Conservation (phyloP, 1,284 basidiomycete species). For the Boletus mariae region DNA sequence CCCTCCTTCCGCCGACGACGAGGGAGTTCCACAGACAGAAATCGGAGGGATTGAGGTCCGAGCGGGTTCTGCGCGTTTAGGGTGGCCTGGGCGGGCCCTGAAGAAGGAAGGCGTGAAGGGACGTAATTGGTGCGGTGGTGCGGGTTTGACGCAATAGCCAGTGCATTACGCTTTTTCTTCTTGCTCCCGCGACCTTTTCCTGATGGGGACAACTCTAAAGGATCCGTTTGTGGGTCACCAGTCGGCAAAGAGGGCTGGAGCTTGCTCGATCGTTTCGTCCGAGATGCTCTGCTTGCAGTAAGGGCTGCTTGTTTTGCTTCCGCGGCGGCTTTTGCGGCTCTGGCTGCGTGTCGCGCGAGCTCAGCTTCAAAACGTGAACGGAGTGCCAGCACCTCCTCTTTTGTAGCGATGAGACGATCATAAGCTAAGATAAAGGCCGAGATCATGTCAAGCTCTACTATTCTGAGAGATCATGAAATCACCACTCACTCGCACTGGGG, state of each 20-base stretch:
- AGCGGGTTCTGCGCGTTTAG: slow-evolving; percentile 47
- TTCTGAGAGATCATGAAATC: slow-evolving; percentile 23
- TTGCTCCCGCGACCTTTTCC: slow-evolving; percentile 49
- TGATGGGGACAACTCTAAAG: slow-evolving; percentile 37
- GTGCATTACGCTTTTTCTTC: slow-evolving; percentile 85
- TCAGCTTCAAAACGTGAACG: slow-evolving; percentile 69
- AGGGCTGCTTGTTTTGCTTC: slow-evolving; percentile 42
- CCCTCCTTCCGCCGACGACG: slow-evolving; percentile 40
- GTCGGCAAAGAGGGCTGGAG: slow-evolving; percentile 29
- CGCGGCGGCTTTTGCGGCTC: slow-evolving; percentile 45
- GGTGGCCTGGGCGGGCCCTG: slow-evolving; percentile 41
- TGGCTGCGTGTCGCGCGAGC: slow-evolving; percentile 60
- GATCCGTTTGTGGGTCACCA: slow-evolving; percentile 36
- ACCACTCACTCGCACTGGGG: slow-evolving; percentile 65
- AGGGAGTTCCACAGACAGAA: slow-evolving; percentile 65
- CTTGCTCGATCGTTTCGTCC: slow-evolving; percentile 41
- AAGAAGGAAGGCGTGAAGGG: slow-evolving; percentile 69
- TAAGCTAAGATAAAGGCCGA: slow-evolving; percentile 48
- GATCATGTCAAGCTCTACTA: slow-evolving; percentile 22
- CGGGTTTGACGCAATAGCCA: slow-evolving; percentile 86
- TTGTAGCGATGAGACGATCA: slow-evolving; percentile 61
- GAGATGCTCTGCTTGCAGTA: slow-evolving; percentile 22
- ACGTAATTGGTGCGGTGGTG: slow-evolving; percentile 88
- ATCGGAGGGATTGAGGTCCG: slow-evolving; percentile 58
- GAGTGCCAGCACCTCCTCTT: slow-evolving; percentile 60